Conservation (phyloP, 805 yeast species). For the Lachancea dasiensis region DNA sequence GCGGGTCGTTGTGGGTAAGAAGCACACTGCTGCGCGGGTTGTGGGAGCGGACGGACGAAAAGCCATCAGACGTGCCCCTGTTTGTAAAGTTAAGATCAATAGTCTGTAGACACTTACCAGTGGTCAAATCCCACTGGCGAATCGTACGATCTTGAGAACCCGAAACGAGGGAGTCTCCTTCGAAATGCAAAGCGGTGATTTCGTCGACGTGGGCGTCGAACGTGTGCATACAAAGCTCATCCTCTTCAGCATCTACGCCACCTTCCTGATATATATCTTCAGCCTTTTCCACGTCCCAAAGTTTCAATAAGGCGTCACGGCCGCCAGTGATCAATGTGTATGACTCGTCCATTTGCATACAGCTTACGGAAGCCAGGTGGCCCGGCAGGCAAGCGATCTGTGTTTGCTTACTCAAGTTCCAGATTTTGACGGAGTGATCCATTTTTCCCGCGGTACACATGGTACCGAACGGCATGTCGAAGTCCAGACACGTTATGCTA, state of each 20-base stretch:
- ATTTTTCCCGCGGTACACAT: constrained; percentile 65
- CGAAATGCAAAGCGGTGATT: constrained; percentile 55
- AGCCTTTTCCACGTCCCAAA: constrained; percentile 48
- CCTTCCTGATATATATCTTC: constrained; percentile 22
- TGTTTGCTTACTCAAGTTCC: constrained; percentile 65
- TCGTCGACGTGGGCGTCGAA: constrained; percentile 64
- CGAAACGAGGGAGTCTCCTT: constrained; percentile 49
- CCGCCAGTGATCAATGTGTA: constrained; percentile 46
- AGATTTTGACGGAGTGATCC: constrained; percentile 73
- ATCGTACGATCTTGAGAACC: constrained; percentile 69
- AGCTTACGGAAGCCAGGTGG: constrained; percentile 51
- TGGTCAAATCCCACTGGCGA: constrained; percentile 66
- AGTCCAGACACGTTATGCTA: constrained; percentile 52
- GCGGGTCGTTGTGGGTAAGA: constrained; percentile 19
- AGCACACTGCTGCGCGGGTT: constrained; percentile 8
- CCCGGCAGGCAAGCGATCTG: constrained; percentile 51
- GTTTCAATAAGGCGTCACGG: constrained; percentile 52
- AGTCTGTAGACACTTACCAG: constrained; percentile 64
- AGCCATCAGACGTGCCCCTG: constrained; percentile 11
- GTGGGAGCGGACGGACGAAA: constrained; percentile 8
- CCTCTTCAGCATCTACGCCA: constrained; percentile 12
- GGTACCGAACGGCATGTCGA: constrained; percentile 70
- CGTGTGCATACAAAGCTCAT: constrained; percentile 38
- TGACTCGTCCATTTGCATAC: constrained; percentile 54
- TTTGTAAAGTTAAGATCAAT: constrained; percentile 47